Conservation (phyloP, 345 rosid genomes). For the Citrus cavaleriei region DNA sequence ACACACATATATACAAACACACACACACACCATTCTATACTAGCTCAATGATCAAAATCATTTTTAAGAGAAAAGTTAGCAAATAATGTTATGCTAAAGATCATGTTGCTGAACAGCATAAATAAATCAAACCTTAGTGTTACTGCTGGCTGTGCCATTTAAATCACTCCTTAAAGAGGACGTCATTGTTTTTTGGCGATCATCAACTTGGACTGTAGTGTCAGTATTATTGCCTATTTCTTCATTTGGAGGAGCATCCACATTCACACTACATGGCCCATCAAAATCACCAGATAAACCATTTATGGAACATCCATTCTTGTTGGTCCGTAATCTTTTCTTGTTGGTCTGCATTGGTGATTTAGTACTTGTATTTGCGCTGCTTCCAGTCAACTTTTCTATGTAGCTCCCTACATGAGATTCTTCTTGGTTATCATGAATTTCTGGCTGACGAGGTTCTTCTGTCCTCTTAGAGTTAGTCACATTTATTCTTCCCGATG, state of each 20-base stretch:
- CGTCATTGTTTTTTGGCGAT: slow-evolving; percentile 10
- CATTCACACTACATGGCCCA: slow-evolving; percentile 13
- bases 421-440: background rate
- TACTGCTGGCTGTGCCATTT: slow-evolving; percentile 4
- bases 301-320: background rate
- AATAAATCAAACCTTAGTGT: slow-evolving; percentile 7
- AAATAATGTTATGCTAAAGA: background rate
- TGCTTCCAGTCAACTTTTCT: slow-evolving; percentile 2
- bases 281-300: slow-evolving; percentile 5
- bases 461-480: slow-evolving; percentile 7
- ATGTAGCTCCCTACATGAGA: background rate
- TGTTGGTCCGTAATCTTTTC: background rate
- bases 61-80: background rate
- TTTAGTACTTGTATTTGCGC: background rate
- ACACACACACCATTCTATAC: no score
- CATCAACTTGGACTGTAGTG: slow-evolving; percentile 7
- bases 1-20: no score
- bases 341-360: background rate
- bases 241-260: slow-evolving; percentile 14
- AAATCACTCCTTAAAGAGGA: slow-evolving; percentile 8
- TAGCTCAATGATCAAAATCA: no score
- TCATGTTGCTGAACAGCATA: background rate
- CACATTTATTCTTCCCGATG: background rate
- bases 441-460: slow-evolving; percentile 8
- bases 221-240: slow-evolving; percentile 2